Evolutionary conservation across 1,284 basidiomycete species (phyloP).

Genomic region (Puccinia novopanici): DNA sequence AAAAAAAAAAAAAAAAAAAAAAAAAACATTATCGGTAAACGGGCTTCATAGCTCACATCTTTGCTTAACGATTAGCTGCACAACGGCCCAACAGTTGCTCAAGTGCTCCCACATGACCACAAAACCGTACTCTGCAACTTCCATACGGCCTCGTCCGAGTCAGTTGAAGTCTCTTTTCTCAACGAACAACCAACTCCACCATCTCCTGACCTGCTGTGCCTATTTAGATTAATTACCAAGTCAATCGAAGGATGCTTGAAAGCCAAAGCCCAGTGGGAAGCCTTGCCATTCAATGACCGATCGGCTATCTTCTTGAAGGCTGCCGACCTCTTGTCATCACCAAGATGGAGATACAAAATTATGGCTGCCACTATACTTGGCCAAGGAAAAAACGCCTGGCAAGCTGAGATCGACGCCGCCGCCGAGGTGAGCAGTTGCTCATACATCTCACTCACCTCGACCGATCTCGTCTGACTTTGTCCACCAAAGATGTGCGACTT

Average conservation of each 20-base stretch:
- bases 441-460: neutral
- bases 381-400: slow-evolving; percentile 99
- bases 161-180: neutral
- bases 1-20: no score
- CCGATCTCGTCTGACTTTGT: neutral
- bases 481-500: slow-evolving; percentile 77
- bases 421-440: slow-evolving; percentile 71
- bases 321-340: slow-evolving; percentile 51
- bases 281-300: slow-evolving; percentile 90
- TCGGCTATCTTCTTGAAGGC: slow-evolving; percentile 94
- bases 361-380: slow-evolving; percentile 97
- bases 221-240: slow-evolving; percentile 66
- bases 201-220: neutral
- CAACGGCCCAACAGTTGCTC: slow-evolving; percentile 77
- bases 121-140: slow-evolving; percentile 78
- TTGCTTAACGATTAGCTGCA: slow-evolving; percentile 66
- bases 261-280: slow-evolving; percentile 86
- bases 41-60: no score
- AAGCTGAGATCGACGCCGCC: slow-evolving; percentile 98
- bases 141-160: slow-evolving; percentile 80
- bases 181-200: neutral
- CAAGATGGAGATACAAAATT: slow-evolving; percentile 75
- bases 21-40: no score
- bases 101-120: slow-evolving; percentile 81
- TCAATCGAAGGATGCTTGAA: slow-evolving; percentile 87